A percentile compares a stretch with the other conserved stretches of the same genome.
phyloP scores from a whole-genome alignment of 345 rosid genomes.

The Leavenworthia alabamica region DNA sequence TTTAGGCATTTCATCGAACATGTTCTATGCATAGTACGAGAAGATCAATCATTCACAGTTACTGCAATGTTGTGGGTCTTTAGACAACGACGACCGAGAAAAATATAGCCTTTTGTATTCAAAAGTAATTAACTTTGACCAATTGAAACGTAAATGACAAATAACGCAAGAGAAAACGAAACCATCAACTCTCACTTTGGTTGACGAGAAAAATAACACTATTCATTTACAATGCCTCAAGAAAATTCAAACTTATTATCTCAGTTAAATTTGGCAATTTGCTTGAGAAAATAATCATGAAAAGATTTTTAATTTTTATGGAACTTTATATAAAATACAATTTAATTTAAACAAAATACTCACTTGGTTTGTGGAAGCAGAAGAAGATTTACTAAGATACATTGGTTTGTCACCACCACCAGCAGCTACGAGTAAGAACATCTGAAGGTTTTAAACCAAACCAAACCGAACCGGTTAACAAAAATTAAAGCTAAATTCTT shows the following conservation, averaged over 20 bases:
- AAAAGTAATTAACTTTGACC: not conserved
- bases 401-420: no score
- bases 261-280: not conserved
- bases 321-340: not conserved
- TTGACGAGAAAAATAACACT: not conserved
- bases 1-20: slow-evolving; percentile 17
- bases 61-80: not conserved
- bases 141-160: not conserved
- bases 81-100: not conserved
- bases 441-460: not conserved
- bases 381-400: no score
- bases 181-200: not conserved
- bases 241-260: not conserved
- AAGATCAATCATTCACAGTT: not conserved
- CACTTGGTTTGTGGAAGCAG: not conserved
- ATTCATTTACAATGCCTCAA: not conserved
- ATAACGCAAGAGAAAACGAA: slow-evolving; percentile 1
- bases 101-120: not conserved
- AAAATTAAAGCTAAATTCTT: not conserved
- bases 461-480: not conserved
- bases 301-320: not conserved
- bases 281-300: not conserved
- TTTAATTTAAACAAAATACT: not conserved
- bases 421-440: no score
- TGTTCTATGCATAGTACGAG: not conserved